Evolutionary conservation across 1,139 yeast genomes (phyloP).

Genomic region (Lodderomyces theae): DNA sequence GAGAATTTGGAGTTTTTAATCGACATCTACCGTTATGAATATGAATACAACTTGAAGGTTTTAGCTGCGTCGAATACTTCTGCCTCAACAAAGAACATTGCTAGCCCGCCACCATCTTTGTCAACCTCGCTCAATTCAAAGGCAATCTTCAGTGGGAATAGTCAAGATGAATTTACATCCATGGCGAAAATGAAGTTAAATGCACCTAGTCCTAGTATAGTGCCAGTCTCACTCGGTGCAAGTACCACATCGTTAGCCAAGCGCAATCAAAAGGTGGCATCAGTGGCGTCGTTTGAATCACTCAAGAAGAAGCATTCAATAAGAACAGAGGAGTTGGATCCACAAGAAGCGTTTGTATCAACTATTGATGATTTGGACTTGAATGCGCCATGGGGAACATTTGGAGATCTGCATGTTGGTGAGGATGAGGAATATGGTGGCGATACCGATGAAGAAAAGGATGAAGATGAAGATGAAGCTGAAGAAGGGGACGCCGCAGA

Average conservation of each 20-base stretch:
- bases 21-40: constrained; percentile 45
- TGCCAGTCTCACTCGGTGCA: constrained; percentile 1
- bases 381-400: constrained; percentile 27
- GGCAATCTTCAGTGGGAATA: not conserved
- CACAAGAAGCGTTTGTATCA: constrained; percentile 28
- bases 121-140: not conserved
- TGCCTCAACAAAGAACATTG: constrained; percentile 13
- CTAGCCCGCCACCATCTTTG: not conserved
- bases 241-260: not conserved
- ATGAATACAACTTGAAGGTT: constrained; percentile 23
- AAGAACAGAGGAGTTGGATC: constrained; percentile 20
- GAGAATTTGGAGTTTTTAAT: constrained; percentile 47
- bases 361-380: constrained; percentile 33
- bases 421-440: constrained; percentile 18
- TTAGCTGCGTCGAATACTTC: constrained; percentile 11
- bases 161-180: not conserved
- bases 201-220: constrained; percentile 6
- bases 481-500: constrained; percentile 6
- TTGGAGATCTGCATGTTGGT: constrained; percentile 22
- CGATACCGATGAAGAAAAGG: constrained; percentile 10
- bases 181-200: constrained; percentile 1
- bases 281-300: constrained; percentile 9
- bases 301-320: constrained; percentile 6
- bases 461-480: constrained; percentile 9
- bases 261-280: constrained; percentile 5